Evolutionary conservation across 1,139 yeast genomes (phyloP).

Genomic region (Torulaspora pretoriensis): DNA sequence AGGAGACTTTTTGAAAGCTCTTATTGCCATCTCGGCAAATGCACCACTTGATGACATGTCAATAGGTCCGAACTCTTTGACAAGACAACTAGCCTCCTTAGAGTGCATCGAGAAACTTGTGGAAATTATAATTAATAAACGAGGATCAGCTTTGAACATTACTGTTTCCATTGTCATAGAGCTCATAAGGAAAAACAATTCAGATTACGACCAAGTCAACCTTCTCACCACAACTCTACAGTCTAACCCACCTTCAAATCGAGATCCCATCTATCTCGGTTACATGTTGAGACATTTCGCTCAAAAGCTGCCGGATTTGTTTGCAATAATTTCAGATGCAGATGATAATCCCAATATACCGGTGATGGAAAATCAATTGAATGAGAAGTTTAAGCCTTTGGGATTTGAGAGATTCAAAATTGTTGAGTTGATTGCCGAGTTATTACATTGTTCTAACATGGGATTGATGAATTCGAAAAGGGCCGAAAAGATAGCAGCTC

Average conservation of each 20-base stretch:
- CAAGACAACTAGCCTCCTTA: slow-evolving; percentile 78
- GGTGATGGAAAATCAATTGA: slow-evolving; percentile 28
- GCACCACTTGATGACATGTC: slow-evolving; percentile 64
- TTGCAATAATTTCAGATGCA: slow-evolving; percentile 35
- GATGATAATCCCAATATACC: slow-evolving; percentile 16
- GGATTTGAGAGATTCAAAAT: slow-evolving; percentile 95
- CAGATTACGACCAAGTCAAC: slow-evolving; percentile 90
- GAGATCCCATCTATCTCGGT: slow-evolving; percentile 65
- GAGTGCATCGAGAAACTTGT: slow-evolving; percentile 61
- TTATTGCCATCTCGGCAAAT: slow-evolving; percentile 87
- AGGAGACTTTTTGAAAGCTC: slow-evolving; percentile 89
- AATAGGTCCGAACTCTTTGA: slow-evolving; percentile 90
- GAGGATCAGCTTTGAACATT: slow-evolving; percentile 82
- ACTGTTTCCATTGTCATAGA: slow-evolving; percentile 96
- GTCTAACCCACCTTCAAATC: slow-evolving; percentile 85
- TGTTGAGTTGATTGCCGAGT: slow-evolving; percentile 91
- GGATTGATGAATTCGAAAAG: slow-evolving; percentile 79
- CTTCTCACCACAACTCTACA: slow-evolving; percentile 74
- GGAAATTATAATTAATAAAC: slow-evolving; percentile 68
- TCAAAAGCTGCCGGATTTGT: slow-evolving; percentile 41
- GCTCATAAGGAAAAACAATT: slow-evolving; percentile 88
- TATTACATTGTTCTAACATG: slow-evolving; percentile 96
- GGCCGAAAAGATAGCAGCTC: slow-evolving; percentile 73
- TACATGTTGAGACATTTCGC: slow-evolving; percentile 37
- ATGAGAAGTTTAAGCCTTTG: slow-evolving; percentile 57